Evolutionary conservation across 2,329 filamentous ascomycete genomes (phyloP).

Genomic region (Alternaria burnsii): DNA sequence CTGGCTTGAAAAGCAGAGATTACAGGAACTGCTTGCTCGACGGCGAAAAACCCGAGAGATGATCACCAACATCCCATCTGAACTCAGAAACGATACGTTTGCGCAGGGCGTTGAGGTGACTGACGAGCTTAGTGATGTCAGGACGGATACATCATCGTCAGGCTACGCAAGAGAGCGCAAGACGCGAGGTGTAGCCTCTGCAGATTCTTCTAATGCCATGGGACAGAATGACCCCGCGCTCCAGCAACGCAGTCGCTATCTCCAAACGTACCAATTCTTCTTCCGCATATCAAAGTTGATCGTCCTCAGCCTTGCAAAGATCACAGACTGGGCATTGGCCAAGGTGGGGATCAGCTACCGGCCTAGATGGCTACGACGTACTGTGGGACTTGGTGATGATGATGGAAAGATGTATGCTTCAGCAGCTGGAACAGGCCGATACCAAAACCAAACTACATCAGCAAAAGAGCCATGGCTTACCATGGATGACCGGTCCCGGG

Average conservation of each 20-base stretch:
- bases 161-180: constrained; percentile 76
- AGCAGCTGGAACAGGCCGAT: constrained; percentile 5
- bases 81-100: constrained; percentile 54
- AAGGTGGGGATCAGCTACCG: constrained; percentile 67
- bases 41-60: constrained; percentile 51
- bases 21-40: constrained; percentile 74
- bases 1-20: constrained; percentile 89
- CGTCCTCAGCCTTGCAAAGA: constrained; percentile 65
- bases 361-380: constrained; percentile 70
- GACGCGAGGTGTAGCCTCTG: constrained; percentile 53
- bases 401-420: constrained; percentile 28
- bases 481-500: constrained; percentile 33
- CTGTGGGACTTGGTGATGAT: constrained; percentile 52
- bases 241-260: constrained; percentile 79
- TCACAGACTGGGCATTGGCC: constrained; percentile 63
- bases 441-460: constrained; percentile 10
- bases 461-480: constrained; percentile 34
- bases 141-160: constrained; percentile 39
- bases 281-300: constrained; percentile 75
- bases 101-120: constrained; percentile 44
- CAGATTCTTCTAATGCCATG: constrained; percentile 35
- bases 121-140: constrained; percentile 49
- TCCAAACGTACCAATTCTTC: constrained; percentile 78
- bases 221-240: constrained; percentile 71
- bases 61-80: constrained; percentile 50